A percentile compares a stretch with the other conserved stretches of the same genome.
Conservation (phyloP, 2,329 filamentous ascomycete species). For the Aschersonia sp. region DNA sequence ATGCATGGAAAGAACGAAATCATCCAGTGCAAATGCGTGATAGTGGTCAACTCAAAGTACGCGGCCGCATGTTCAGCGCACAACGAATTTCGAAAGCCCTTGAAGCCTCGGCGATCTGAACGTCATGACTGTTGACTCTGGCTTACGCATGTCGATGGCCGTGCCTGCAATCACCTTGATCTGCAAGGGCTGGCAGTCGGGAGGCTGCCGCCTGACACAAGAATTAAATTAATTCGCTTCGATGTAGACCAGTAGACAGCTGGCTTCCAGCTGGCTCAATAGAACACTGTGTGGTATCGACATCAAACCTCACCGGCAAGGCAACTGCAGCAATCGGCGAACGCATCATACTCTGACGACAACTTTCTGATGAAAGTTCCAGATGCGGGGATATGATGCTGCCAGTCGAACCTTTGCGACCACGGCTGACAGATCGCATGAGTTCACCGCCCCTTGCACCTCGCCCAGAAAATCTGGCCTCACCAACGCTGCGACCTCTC, state of each 20-base stretch:
- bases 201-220: no score
- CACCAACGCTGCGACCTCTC: constrained; percentile 41
- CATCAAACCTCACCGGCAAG: constrained; percentile 24
- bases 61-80: no score
- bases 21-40: no score
- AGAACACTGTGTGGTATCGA: constrained; percentile 18
- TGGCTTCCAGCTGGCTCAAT: constrained; percentile 19
- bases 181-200: no score
- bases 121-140: no score
- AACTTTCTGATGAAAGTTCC: constrained; percentile 23
- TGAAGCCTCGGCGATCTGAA: no score
- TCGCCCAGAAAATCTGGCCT: constrained; percentile 36
- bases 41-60: no score
- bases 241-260: constrained; percentile 35
- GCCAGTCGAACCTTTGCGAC: constrained; percentile 25
- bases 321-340: constrained; percentile 11
- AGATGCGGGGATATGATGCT: constrained; percentile 12
- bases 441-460: constrained; percentile 44
- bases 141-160: no score
- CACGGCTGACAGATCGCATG: constrained; percentile 44
- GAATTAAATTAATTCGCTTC: constrained; percentile 28
- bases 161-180: no score
- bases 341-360: constrained; percentile 10
- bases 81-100: no score
- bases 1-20: no score